phyloP scores from a whole-genome alignment of 2,329 filamentous ascomycete genomes.

The Neurospora sp. region DNA sequence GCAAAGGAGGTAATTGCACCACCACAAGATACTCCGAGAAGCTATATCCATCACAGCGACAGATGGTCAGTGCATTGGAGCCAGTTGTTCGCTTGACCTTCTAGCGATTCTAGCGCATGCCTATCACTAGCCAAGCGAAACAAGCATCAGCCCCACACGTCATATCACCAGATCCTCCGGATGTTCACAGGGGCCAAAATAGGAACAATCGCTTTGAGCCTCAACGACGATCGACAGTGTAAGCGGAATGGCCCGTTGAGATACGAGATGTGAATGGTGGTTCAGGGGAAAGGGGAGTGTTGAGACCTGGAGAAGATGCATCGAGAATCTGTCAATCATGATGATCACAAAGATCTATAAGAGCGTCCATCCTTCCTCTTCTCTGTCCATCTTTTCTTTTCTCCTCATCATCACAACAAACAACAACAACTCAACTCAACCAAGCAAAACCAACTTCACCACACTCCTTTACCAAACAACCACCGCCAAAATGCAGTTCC shows the following conservation, averaged over 20 bases:
- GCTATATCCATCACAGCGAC: background rate
- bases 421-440: background rate
- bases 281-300: background rate
- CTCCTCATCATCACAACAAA: background rate
- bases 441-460: slow-evolving; percentile 1
- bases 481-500: slow-evolving; percentile 1
- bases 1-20: background rate
- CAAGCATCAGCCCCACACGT: background rate
- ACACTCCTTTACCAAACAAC: background rate
- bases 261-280: background rate
- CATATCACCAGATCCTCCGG: background rate
- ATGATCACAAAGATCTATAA: background rate
- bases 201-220: background rate
- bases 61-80: background rate
- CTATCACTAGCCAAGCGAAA: background rate
- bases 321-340: background rate
- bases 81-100: background rate
- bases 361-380: background rate
- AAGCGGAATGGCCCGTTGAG: background rate
- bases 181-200: background rate
- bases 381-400: background rate
- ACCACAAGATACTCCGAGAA: background rate
- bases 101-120: background rate
- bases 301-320: background rate
- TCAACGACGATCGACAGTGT: background rate